phyloP scores from a whole-genome alignment of 139 green algal species.

The Chlamydomonas eustigma region DNA sequence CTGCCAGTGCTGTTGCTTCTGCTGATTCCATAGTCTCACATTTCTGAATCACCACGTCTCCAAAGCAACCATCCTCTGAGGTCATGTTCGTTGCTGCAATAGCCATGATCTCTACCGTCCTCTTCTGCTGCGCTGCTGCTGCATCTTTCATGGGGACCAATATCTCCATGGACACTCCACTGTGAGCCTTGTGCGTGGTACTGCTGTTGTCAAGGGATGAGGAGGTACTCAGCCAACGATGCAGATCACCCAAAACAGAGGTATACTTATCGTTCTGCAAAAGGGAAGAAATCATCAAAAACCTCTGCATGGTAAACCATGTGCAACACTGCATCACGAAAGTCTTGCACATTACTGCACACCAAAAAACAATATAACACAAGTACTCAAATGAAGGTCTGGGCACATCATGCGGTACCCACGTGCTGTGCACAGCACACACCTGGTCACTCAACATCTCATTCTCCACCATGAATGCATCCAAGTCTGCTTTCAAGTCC shows the following conservation, averaged over 20 bases:
- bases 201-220: background rate
- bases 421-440: background rate
- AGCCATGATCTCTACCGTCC: background rate
- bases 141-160: background rate
- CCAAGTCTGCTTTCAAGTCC: conserved; percentile 2
- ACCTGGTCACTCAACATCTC: conserved; percentile 7
- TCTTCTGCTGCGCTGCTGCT: background rate
- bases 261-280: background rate
- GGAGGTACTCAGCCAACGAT: background rate
- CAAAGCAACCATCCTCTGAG: too few relatives aligned
- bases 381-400: background rate
- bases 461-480: background rate
- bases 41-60: too few relatives aligned
- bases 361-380: background rate
- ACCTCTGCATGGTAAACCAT: too few relatives aligned
- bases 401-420: too few relatives aligned
- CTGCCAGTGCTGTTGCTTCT: background rate
- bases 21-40: too few relatives aligned
- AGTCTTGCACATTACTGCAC: background rate
- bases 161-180: background rate
- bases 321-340: background rate
- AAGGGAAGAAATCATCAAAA: background rate
- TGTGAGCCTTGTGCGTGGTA: background rate
- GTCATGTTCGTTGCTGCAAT: too few relatives aligned
- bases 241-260: background rate